Conservation (phyloP, 2,329 filamentous ascomycete species). For the Phialophora macrospora region DNA sequence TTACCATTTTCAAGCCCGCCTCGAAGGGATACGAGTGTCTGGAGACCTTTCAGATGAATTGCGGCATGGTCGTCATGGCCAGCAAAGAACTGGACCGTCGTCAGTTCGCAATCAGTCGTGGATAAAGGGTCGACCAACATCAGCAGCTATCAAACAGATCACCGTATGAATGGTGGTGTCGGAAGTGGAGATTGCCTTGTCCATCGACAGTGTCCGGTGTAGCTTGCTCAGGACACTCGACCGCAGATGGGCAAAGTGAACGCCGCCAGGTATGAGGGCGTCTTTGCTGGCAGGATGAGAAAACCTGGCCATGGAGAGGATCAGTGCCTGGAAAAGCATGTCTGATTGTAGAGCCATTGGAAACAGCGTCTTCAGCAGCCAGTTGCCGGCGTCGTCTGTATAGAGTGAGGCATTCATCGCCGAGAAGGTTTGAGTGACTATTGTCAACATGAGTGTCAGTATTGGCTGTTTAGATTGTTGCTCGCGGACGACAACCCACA, state of each 20-base stretch:
- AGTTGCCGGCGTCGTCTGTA: constrained; percentile 10
- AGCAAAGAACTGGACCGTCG: constrained; percentile 9
- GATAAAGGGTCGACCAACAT: background rate
- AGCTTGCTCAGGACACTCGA: constrained; percentile 13
- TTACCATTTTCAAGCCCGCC: constrained; percentile 15
- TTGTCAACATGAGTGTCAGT: background rate
- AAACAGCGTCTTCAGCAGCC: constrained; percentile 9
- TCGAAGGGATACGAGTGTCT: constrained; percentile 17
- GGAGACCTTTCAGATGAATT: constrained; percentile 16
- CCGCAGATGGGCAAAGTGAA: constrained; percentile 8
- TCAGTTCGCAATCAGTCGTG: background rate
- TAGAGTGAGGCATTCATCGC: constrained; percentile 15
- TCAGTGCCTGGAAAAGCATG: constrained; percentile 11
- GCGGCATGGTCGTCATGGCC: constrained; percentile 15
- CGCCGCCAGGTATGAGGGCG: constrained; percentile 11
- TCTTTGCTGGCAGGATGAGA: background rate
- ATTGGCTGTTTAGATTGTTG: background rate
- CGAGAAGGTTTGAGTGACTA: constrained; percentile 11
- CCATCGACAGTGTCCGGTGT: constrained; percentile 11
- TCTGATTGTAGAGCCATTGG: constrained; percentile 16
- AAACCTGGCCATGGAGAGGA: constrained; percentile 19
- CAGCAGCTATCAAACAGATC: constrained; percentile 17
- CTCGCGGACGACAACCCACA: constrained; percentile 6
- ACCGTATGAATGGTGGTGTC: constrained; percentile 17
- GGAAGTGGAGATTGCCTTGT: constrained; percentile 6